A percentile compares a stretch with the other conserved stretches of the same genome.
Conservation (phyloP, 2,329 filamentous ascomycete species). For the Bipolaris zeicola region DNA sequence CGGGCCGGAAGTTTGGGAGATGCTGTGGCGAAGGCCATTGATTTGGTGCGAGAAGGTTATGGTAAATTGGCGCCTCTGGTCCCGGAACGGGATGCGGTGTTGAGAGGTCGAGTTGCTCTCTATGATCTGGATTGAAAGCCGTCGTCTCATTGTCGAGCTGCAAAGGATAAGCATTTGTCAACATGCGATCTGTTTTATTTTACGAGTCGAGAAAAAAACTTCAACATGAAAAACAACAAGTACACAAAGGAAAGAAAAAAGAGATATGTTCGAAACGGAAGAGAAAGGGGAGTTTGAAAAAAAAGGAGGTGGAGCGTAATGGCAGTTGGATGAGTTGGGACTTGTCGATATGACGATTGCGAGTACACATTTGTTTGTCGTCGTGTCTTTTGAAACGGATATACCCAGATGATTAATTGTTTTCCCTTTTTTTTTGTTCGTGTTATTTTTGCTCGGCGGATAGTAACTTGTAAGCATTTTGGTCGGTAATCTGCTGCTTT, state of each 20-base stretch:
- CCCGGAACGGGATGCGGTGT: constrained; percentile 73
- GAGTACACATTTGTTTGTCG: constrained; percentile 13
- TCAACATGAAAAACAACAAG: background rate
- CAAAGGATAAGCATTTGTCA: constrained; percentile 13
- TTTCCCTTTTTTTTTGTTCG: background rate
- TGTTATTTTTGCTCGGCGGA: background rate
- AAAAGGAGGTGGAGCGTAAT: constrained; percentile 6
- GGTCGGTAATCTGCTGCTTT: background rate
- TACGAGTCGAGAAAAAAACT: background rate
- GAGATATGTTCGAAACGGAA: background rate
- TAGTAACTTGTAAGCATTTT: background rate
- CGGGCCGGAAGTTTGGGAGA: constrained; percentile 70
- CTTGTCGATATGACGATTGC: constrained; percentile 7
- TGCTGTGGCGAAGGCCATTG: constrained; percentile 74
- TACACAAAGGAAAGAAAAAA: constrained; percentile 4
- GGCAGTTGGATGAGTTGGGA: constrained; percentile 12
- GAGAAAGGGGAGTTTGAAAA: background rate
- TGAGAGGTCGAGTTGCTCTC: constrained; percentile 86
- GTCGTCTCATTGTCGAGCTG: constrained; percentile 67
- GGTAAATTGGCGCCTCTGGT: constrained; percentile 68
- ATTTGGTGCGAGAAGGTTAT: constrained; percentile 75
- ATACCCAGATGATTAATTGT: constrained; percentile 11
- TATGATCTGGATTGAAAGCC: constrained; percentile 74
- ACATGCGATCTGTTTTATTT: constrained; percentile 14
- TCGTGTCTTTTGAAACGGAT: constrained; percentile 11